phyloP scores from a whole-genome alignment of 305 asterid genomes.

The Fraxinus floribunda region DNA sequence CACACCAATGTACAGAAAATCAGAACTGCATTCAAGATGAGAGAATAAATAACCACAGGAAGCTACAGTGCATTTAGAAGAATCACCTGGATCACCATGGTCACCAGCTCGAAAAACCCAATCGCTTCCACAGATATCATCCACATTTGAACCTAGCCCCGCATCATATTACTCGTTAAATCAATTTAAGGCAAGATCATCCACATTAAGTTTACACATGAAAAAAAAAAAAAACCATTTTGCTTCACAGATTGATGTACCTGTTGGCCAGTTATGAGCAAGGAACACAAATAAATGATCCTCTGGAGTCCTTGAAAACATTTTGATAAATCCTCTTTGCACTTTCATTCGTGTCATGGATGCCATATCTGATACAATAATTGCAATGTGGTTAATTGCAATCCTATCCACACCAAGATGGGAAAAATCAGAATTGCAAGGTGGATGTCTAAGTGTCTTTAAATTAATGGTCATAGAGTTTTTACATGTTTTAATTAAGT shows the following conservation, averaged over 20 bases:
- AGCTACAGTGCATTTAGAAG: not conserved
- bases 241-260: constrained; percentile 32
- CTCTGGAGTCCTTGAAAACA: constrained; percentile 59
- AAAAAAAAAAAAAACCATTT: constrained; percentile 1
- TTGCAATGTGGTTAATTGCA: not conserved
- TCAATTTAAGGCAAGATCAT: constrained; percentile 20
- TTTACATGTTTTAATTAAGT: not conserved
- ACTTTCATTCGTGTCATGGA: constrained; percentile 66
- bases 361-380: constrained; percentile 55
- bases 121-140: constrained; percentile 87
- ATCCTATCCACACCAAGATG: constrained; percentile 11
- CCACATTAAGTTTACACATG: not conserved
- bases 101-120: constrained; percentile 75
- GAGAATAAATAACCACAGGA: not conserved
- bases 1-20: constrained; percentile 1
- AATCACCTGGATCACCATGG: constrained; percentile 87
- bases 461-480: not conserved
- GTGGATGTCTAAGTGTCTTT: not conserved
- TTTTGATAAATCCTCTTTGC: constrained; percentile 61
- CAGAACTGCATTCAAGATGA: not conserved
- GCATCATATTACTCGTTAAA: constrained; percentile 20
- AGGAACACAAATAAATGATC: constrained; percentile 72
- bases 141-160: constrained; percentile 69
- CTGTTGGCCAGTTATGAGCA: constrained; percentile 94
- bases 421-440: not conserved